phyloP scores from a whole-genome alignment of 768 basidiomycete genomes.

The Pulveroboletus sp. region DNA sequence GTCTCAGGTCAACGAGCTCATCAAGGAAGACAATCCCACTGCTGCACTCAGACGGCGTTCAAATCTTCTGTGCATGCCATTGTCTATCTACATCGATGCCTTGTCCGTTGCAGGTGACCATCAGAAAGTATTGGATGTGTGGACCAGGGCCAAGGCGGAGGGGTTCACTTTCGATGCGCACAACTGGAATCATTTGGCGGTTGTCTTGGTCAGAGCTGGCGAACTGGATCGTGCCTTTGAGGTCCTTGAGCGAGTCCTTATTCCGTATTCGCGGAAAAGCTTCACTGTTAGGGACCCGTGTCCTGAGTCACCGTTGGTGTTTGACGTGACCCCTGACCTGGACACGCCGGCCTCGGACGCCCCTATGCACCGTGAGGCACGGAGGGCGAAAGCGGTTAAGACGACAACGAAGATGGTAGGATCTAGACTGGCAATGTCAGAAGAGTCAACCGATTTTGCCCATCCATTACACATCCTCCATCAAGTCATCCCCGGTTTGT shows the following conservation, averaged over 20 bases:
- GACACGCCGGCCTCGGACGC: constrained; percentile 26
- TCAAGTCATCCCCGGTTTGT: constrained; percentile 60
- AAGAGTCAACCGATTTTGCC: constrained; percentile 44
- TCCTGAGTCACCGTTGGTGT: constrained; percentile 41
- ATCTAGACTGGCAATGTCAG: constrained; percentile 8
- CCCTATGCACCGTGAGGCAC: constrained; percentile 27
- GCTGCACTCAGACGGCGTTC: constrained; percentile 32
- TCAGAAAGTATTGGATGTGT: constrained; percentile 54
- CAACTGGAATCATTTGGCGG: constrained; percentile 87
- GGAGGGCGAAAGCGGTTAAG: constrained; percentile 25
- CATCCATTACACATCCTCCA: constrained; percentile 58
- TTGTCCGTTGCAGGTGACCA: constrained; percentile 64
- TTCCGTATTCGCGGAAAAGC: constrained; percentile 48
- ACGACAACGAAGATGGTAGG: constrained; percentile 14
- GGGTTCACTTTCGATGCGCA: constrained; percentile 81
- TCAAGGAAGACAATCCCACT: constrained; percentile 22
- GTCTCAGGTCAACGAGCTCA: constrained; percentile 33
- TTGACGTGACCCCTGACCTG: constrained; percentile 29
- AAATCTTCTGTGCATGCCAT: constrained; percentile 67
- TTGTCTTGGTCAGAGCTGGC: constrained; percentile 75
- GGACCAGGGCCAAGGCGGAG: constrained; percentile 56
- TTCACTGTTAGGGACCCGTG: constrained; percentile 22
- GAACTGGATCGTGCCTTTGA: constrained; percentile 82
- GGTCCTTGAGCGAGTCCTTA: constrained; percentile 70
- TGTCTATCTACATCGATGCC: constrained; percentile 79